Evolutionary conservation across 2,329 filamentous ascomycete genomes (phyloP).

Genomic region (Epichloe bromicola): DNA sequence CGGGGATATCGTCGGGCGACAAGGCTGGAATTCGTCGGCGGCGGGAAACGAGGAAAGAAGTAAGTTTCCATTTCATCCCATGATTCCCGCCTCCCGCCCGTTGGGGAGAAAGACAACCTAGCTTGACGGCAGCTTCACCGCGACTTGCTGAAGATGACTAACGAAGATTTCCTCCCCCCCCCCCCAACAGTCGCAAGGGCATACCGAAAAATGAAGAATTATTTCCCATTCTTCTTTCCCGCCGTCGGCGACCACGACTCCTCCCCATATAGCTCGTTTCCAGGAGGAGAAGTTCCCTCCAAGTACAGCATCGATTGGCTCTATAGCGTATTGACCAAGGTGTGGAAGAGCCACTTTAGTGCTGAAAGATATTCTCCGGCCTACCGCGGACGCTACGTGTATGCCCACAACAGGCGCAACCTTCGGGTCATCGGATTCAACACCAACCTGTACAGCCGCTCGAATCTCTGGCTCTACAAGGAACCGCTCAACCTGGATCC

Average conservation of each 20-base stretch:
- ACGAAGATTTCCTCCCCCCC: not conserved
- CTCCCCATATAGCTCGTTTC: not conserved
- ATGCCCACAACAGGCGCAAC: conserved; percentile 14
- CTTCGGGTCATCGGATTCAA: conserved; percentile 45
- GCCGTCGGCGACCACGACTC: conserved; percentile 1
- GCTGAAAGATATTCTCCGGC: too few species aligned
- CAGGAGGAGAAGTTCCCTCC: not conserved
- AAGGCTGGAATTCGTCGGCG: not conserved
- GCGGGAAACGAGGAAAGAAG: conserved; percentile 10
- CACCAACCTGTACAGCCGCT: conserved; percentile 42
- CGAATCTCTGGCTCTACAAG: conserved; percentile 37
- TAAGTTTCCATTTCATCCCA: conserved; percentile 6
- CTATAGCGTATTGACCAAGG: not conserved
- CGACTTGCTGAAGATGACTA: not conserved
- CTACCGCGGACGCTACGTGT: not conserved
- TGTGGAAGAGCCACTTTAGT: not conserved
- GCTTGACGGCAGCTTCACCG: not conserved
- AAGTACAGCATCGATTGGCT: not conserved
- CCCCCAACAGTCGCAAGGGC: not conserved
- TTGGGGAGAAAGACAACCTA: not conserved
- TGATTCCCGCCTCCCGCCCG: too few species aligned
- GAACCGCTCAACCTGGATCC: not conserved
- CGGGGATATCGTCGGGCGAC: not conserved
- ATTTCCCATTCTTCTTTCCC: not conserved
- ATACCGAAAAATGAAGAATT: not conserved